phyloP scores from a whole-genome alignment of 2,329 filamentous ascomycete genomes.

The Cryphonectria parasitica region DNA sequence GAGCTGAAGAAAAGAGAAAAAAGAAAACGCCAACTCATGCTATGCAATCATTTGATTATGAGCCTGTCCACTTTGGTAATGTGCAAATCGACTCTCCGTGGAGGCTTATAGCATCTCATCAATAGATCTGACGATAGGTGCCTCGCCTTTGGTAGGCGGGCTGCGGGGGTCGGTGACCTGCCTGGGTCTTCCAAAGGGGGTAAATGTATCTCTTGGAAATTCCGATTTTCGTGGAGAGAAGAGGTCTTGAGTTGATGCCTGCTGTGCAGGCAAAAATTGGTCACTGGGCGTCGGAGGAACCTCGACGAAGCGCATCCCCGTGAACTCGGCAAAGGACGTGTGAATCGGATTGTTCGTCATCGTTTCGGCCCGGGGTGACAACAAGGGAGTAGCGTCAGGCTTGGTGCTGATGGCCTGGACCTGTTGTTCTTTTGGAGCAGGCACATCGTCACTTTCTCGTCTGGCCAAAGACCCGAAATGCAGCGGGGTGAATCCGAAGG shows the following conservation, averaged over 20 bases:
- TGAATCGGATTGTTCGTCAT: slow-evolving; percentile 73
- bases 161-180: slow-evolving; percentile 70
- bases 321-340: slow-evolving; percentile 46
- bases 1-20: not conserved
- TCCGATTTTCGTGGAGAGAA: slow-evolving; percentile 53
- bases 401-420: slow-evolving; percentile 41
- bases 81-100: not conserved
- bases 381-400: slow-evolving; percentile 57
- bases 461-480: slow-evolving; percentile 31
- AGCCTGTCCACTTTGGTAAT: slow-evolving; percentile 13
- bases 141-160: slow-evolving; percentile 73
- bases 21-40: slow-evolving; percentile 24
- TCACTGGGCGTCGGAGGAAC: slow-evolving; percentile 56
- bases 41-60: slow-evolving; percentile 16
- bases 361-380: slow-evolving; percentile 73
- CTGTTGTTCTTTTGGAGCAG: slow-evolving; percentile 39
- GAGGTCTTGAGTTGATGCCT: slow-evolving; percentile 11
- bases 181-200: slow-evolving; percentile 54
- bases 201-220: slow-evolving; percentile 59
- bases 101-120: slow-evolving; percentile 69
- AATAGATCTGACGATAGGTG: slow-evolving; percentile 77
- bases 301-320: slow-evolving; percentile 58
- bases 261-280: slow-evolving; percentile 46
- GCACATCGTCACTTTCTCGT: slow-evolving; percentile 6
- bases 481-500: slow-evolving; percentile 40